Conservation (phyloP, 1,284 basidiomycete species). For the Phylloporus sp. region DNA sequence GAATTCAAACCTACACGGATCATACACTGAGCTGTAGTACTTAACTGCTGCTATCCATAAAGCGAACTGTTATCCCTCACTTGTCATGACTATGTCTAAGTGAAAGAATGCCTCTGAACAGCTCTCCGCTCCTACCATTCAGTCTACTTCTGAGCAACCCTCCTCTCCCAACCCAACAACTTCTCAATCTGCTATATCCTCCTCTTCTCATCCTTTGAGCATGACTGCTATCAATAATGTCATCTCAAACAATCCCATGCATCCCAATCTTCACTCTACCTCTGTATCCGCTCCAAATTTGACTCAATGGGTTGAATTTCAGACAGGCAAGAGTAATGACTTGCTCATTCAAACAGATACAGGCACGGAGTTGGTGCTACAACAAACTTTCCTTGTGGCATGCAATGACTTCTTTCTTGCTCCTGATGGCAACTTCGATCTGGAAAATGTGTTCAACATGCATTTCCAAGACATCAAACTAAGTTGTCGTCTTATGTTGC, state of each 20-base stretch:
- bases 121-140: neutral
- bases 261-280: neutral
- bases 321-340: neutral
- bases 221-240: neutral
- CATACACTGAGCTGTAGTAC: too few relatives aligned
- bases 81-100: neutral
- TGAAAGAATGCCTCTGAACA: neutral
- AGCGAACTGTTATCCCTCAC: too few relatives aligned
- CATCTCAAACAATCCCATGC: neutral
- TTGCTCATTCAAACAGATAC: neutral
- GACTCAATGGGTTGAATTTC: neutral
- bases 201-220: neutral
- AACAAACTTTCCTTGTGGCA: neutral
- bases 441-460: neutral
- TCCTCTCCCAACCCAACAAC: neutral
- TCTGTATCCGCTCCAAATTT: neutral
- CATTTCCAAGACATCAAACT: too few relatives aligned
- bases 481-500: neutral
- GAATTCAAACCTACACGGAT: too few relatives aligned
- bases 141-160: too few relatives aligned
- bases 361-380: neutral
- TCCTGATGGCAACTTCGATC: neutral
- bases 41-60: too few relatives aligned
- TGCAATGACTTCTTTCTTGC: neutral
- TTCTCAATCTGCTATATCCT: neutral